Evolutionary conservation across 805 yeast species (phyloP).

Genomic region (Huiozyma sinensis): DNA sequence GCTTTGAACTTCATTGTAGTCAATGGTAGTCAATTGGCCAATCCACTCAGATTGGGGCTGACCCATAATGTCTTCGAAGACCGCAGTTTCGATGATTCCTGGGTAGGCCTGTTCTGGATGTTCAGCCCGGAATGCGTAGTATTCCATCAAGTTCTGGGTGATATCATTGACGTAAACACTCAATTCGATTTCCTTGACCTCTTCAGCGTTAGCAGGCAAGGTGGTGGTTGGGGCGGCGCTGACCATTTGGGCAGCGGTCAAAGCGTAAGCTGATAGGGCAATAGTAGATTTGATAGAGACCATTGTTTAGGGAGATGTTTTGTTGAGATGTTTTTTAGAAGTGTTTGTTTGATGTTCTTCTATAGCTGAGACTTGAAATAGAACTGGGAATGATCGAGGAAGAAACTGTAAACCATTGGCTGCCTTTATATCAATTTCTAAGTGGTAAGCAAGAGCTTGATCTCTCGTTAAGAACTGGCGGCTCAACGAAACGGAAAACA

Average conservation of each 20-base stretch:
- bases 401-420: too few species aligned
- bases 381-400: too few species aligned
- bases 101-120: constrained; percentile 7
- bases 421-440: too few species aligned
- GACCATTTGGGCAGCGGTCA: constrained; percentile 2
- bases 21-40: constrained; percentile 17
- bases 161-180: constrained; percentile 7
- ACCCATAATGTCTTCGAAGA: not conserved
- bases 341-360: too few species aligned
- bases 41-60: constrained; percentile 26
- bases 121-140: constrained; percentile 4
- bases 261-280: constrained; percentile 1
- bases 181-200: constrained; percentile 5
- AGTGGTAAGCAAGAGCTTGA: too few species aligned
- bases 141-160: constrained; percentile 1
- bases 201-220: constrained; percentile 1
- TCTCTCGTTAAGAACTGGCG: too few species aligned
- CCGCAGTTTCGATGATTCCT: not conserved
- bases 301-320: too few species aligned
- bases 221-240: constrained; percentile 4
- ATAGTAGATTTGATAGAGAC: too few species aligned
- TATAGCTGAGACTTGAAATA: too few species aligned
- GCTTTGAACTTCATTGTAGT: constrained; percentile 9
- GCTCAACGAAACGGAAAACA: too few species aligned
- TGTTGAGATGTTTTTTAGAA: too few species aligned